Evolutionary conservation across 768 basidiomycete species (phyloP), one percentile per base, ranked within the genome.

Genomic region (Wakefieldia striispora): DNA sequence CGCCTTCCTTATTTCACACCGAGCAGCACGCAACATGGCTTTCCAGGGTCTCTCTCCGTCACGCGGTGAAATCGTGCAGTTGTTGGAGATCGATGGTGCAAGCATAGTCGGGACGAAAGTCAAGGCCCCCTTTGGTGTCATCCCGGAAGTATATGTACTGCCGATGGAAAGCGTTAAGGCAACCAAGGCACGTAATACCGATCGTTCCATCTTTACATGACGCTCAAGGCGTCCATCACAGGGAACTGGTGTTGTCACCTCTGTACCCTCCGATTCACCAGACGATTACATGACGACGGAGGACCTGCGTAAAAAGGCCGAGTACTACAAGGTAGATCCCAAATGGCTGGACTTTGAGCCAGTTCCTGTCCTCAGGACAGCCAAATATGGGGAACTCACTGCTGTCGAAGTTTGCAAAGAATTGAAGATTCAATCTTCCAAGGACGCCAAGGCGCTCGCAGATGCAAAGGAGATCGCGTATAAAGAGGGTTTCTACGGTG

Each of bases 151-250:
- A 23, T 94, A 94, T 62, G 91, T 99, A 40, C 71, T 99, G 49
- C 97, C 97, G n/a, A 99, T 99, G 97, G 97, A 99, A 57, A 90
- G 86, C 57, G 93, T 98, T 45, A 78, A 95, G 40, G 82, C 93
- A n/a, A 95, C 91, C 54, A 98, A 98, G 77, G 89, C 80, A 45
- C 17, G 73, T 51, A 14, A 16, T 17, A 12, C 29, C 40, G 14
- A 16, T 19, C 10, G 14, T 39, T 45, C 7, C 3, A n/a, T 21
- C 19, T 29, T 26, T 11, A 17, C 24, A 23, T n/a, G 19, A 40
- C 17, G 3, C 47, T 62, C 43, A 62, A 34, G 6, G 6, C 34
- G 11, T 40, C 23, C 47, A 31, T 35, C n/a, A 47, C 54, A 88
- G 86, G 97, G 97, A 61, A 98, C 95, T 12, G 97, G 95, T 54